Evolutionary conservation across 441 rosid species (phyloP).

Genomic region (Pelargonium australe): DNA sequence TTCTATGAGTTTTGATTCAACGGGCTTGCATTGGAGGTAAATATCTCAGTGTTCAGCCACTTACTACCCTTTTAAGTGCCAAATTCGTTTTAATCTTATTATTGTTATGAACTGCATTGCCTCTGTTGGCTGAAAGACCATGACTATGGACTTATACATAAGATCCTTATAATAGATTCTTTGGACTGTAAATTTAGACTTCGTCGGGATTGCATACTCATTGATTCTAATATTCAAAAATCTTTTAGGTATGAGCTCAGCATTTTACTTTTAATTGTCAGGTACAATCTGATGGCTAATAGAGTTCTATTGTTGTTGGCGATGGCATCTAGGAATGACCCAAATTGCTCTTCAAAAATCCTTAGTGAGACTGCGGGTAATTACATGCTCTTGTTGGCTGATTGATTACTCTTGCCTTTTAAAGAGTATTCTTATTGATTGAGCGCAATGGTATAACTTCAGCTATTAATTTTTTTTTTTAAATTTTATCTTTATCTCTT

Average conservation of each 20-base stretch:
- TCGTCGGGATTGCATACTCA: not conserved
- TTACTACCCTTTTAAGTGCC: conserved; percentile 14
- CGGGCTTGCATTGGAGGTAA: conserved; percentile 97
- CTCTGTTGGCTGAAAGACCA: conserved; percentile 3
- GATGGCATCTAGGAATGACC: conserved; percentile 76
- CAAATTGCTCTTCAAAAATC: conserved; percentile 64
- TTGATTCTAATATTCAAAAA: not conserved
- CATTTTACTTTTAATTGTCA: conserved; percentile 29
- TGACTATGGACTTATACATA: not conserved
- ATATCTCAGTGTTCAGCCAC: conserved; percentile 16
- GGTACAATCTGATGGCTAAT: conserved; percentile 99
- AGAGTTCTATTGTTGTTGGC: conserved; percentile 92
- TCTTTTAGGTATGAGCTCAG: conserved; percentile 6
- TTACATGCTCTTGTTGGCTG: conserved; percentile 28
- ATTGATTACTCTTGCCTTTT: conserved; percentile 16
- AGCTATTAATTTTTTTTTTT: conserved; percentile 1
- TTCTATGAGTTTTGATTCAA: conserved; percentile 89
- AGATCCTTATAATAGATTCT: not conserved
- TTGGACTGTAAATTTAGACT: conserved; percentile 9
- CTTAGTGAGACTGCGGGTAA: conserved; percentile 86
- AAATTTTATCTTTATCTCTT: conserved; percentile 24
- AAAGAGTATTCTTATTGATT: conserved; percentile 16
- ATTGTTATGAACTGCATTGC: conserved; percentile 15
- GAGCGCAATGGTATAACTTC: conserved; percentile 7
- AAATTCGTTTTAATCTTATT: conserved; percentile 9